phyloP scores from a whole-genome alignment of 495 filamentous ascomycete species.

The Parmelia sp. region DNA sequence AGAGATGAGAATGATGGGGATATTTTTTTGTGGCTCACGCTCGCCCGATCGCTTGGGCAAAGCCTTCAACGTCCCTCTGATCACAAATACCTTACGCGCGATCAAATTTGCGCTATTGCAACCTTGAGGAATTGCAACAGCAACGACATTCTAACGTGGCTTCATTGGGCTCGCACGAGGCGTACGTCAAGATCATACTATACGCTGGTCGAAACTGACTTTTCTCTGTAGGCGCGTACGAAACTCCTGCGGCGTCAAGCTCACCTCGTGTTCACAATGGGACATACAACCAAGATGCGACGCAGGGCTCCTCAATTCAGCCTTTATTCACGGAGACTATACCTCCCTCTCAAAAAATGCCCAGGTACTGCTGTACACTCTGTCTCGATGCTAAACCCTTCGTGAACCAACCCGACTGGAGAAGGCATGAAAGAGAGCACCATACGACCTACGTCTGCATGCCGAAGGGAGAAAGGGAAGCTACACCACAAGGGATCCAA shows the following conservation, averaged over 20 bases:
- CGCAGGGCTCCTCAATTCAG: neutral
- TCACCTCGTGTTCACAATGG: neutral
- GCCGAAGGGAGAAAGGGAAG: conserved; percentile 1
- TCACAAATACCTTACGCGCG: neutral
- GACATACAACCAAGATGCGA: neutral
- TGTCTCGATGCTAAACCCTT: neutral
- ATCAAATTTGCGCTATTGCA: conserved; percentile 1
- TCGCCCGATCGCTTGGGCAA: neutral
- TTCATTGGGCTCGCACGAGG: neutral
- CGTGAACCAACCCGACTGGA: conserved; percentile 6
- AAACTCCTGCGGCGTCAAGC: neutral
- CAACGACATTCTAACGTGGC: neutral
- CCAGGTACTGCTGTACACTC: conserved; percentile 13
- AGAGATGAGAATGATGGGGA: conserved; percentile 1
- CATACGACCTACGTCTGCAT: conserved; percentile 12
- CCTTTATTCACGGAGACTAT: neutral
- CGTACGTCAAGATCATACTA: neutral
- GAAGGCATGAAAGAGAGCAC: conserved; percentile 11
- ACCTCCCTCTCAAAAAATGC: neutral
- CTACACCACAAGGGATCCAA: neutral
- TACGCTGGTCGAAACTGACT: neutral
- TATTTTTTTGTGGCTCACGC: neutral
- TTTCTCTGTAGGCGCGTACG: neutral
- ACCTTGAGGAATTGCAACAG: neutral
- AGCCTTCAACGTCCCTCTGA: no score